Conservation (phyloP, 2,329 filamentous ascomycete species). For the Fusarium compactum region DNA sequence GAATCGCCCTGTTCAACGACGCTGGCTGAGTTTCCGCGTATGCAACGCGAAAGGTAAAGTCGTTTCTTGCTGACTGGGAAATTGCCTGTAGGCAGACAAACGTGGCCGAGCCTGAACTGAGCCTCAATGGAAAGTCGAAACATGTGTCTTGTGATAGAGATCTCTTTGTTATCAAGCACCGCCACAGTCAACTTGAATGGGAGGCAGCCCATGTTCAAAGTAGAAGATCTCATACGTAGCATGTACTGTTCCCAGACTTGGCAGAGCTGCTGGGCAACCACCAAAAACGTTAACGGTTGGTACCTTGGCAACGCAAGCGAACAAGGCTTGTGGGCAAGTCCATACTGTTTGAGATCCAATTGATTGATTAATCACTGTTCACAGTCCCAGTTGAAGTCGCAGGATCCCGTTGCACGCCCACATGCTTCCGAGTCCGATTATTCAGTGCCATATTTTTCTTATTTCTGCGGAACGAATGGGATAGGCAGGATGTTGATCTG, state of each 20-base stretch:
- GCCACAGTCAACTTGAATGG: constrained; percentile 10
- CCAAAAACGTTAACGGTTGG: constrained; percentile 29
- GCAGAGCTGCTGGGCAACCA: constrained; percentile 39
- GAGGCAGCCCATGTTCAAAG: constrained; percentile 35
- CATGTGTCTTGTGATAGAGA: constrained; percentile 1
- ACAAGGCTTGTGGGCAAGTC: constrained; percentile 25
- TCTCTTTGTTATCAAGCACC: constrained; percentile 19
- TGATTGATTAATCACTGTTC: constrained; percentile 12
- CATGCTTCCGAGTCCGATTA: constrained; percentile 24
- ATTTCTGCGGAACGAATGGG: constrained; percentile 17
- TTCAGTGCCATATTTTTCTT: constrained; percentile 8
- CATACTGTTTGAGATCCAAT: constrained; percentile 24
- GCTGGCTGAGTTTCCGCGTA: constrained; percentile 29
- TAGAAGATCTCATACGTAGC: constrained; percentile 7
- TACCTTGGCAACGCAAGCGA: constrained; percentile 43
- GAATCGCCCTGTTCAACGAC: constrained; percentile 29
- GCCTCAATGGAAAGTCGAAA: constrained; percentile 12
- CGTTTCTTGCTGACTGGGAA: constrained; percentile 26
- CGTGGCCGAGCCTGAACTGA: constrained; percentile 19
- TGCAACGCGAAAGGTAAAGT: constrained; percentile 11
- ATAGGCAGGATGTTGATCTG: constrained; percentile 38
- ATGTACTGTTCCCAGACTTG: constrained; percentile 34
- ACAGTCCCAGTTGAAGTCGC: background rate
- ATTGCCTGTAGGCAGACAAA: constrained; percentile 4
- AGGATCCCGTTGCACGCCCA: constrained; percentile 12